Base-by-base conservation (phyloP, 2,329 filamentous ascomycete genomes). In the Herpomyces periplanetae region DNA sequence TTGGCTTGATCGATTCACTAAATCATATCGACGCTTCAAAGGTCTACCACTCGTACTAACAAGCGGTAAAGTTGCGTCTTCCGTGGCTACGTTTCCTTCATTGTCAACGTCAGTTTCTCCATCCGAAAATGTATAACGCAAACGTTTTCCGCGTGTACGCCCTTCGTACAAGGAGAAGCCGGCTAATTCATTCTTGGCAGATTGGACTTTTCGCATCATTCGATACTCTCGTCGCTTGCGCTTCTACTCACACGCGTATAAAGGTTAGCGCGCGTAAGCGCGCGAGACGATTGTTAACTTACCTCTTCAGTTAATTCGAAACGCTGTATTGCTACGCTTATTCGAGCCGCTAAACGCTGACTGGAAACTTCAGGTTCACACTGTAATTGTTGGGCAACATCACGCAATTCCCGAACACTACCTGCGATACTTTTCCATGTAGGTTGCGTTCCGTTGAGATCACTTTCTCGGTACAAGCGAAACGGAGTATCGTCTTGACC, bases 91-190 rank as follows among this genome's bases (percentile, higher is more conserved):
- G n/a, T n/a, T n/a, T n/a, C n/a, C n/a, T n/a, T 60, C 53, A n/a
- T 52, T 53, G 21, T 46, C 51, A 19, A 41, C 45, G 17, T 60
- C 55, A 13, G 61, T 61, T 27, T 84, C 68, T 10, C 84, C 68
- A 20, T 88, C 73, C 0, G 71, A 84, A 33, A 66, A 96, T 0
- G 69, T 96, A 34, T 96, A 96, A 38, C 73, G 84, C 41, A 85
- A 64, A 24, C 75, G 64, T 45, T 96, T 91, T 22, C 80, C 80
- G 23, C 80, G 58, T 3, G 84, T 96, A 20, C 80, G 66, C 19
- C 80, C 80, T 42, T 96, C 80, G 36, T 96, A 96, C 22, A 85
- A 46, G 1, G 73, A 88, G 34, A 75, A 84, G 3, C 71, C 71
- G 5, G 64, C 61, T n/a, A n/a, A n/a, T 29, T 87, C 73, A 4